Evolutionary conservation across 495 filamentous ascomycete species (phyloP).

Genomic region (Aspergillus biplanus): DNA sequence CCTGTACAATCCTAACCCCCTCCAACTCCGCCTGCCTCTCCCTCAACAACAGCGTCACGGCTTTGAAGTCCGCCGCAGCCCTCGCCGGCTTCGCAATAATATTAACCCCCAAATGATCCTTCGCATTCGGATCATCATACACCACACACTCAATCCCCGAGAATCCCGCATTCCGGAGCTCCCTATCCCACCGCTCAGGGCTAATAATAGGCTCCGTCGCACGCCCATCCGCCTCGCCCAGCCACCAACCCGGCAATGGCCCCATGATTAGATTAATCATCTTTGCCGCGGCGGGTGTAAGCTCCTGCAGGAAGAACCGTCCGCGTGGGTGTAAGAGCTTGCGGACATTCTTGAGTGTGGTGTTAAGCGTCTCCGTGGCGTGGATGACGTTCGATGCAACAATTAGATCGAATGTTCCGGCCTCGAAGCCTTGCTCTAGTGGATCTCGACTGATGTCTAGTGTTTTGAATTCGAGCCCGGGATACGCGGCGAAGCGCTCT

Average conservation of each 20-base stretch:
- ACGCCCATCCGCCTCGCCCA: conserved; percentile 8
- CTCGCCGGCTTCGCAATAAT: background rate
- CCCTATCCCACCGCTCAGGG: conserved; percentile 1
- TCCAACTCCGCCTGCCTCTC: background rate
- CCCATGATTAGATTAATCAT: conserved; percentile 15
- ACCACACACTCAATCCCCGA: conserved; percentile 6
- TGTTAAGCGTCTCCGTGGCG: conserved; percentile 42
- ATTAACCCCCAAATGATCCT: conserved; percentile 8
- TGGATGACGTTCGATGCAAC: conserved; percentile 58
- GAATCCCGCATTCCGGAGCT: background rate
- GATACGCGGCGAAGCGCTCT: conserved; percentile 42
- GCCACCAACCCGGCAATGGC: conserved; percentile 14
- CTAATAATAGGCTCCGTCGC: conserved; percentile 4
- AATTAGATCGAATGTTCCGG: conserved; percentile 53
- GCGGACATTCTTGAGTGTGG: conserved; percentile 47
- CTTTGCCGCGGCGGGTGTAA: conserved; percentile 13
- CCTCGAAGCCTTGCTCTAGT: conserved; percentile 50
- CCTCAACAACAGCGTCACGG: background rate
- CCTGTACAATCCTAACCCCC: background rate
- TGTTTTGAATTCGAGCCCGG: conserved; percentile 46
- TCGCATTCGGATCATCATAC: conserved; percentile 4
- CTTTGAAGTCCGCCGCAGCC: background rate
- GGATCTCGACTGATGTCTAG: conserved; percentile 56
- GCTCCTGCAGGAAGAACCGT: conserved; percentile 32
- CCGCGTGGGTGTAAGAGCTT: conserved; percentile 33